phyloP scores from a whole-genome alignment of 202 grass and related monocot species.

The Elaeis oleifera region DNA sequence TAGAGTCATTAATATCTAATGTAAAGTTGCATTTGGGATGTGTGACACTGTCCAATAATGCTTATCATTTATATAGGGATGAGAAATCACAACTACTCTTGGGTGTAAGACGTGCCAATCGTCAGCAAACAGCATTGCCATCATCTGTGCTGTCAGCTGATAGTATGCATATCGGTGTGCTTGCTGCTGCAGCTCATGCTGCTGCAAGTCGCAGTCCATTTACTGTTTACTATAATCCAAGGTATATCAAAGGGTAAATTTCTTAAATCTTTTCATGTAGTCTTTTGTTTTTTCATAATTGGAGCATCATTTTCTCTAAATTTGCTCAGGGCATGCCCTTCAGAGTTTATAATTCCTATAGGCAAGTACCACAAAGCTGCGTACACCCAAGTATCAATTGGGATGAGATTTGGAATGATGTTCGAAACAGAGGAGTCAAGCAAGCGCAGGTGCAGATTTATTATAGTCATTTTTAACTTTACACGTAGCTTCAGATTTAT shows the following conservation, averaged over 20 bases:
- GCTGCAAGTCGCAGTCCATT: constrained; percentile 74
- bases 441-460: constrained; percentile 55
- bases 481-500: too few species aligned
- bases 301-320: not conserved
- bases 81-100: constrained; percentile 96
- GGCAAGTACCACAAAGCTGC: constrained; percentile 67
- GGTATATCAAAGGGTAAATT: constrained; percentile 27
- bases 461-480: not conserved
- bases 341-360: constrained; percentile 79
- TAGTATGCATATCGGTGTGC: constrained; percentile 96
- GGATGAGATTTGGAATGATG: constrained; percentile 96
- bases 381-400: constrained; percentile 73
- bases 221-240: constrained; percentile 93
- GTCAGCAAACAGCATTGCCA: constrained; percentile 52
- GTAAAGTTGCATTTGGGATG: too few species aligned
- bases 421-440: constrained; percentile 97
- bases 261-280: not conserved
- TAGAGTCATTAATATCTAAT: too few species aligned
- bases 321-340: constrained; percentile 67
- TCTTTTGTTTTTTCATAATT: not conserved
- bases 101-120: constrained; percentile 60
- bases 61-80: constrained; percentile 42
- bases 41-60: too few species aligned
- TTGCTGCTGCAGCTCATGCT: constrained; percentile 91
- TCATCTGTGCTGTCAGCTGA: constrained; percentile 91